A percentile compares a stretch with the other conserved stretches of the same genome.
Conservation (phyloP, 2,329 filamentous ascomycete genomes). For the Cladosporium colombiae region DNA sequence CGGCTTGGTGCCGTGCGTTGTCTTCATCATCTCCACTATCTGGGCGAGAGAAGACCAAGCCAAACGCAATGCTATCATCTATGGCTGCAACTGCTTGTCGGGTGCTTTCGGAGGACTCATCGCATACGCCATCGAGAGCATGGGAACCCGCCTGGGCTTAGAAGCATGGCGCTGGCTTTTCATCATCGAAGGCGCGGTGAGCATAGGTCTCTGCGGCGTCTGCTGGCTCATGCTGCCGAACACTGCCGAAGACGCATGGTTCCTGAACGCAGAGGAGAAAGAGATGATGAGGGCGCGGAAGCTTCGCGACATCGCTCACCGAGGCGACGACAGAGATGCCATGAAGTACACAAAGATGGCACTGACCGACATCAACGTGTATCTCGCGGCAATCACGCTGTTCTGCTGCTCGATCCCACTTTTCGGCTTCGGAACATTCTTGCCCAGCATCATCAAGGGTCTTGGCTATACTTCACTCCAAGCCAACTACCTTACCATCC, state of each 20-base stretch:
- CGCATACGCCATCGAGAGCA: slow-evolving; percentile 33
- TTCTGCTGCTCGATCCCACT: slow-evolving; percentile 34
- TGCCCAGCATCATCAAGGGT: slow-evolving; percentile 43
- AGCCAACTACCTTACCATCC: slow-evolving; percentile 49
- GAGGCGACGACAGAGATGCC: slow-evolving; percentile 36
- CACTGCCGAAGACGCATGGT: slow-evolving; percentile 32
- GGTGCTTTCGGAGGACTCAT: slow-evolving; percentile 34
- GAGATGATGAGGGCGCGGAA: slow-evolving; percentile 32
- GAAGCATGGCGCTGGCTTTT: slow-evolving; percentile 30
- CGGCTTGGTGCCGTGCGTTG: slow-evolving; percentile 33
- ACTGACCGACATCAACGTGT: slow-evolving; percentile 38
- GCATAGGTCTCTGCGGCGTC: slow-evolving; percentile 19
- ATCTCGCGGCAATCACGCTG: slow-evolving; percentile 34
- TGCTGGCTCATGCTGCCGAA: slow-evolving; percentile 30
- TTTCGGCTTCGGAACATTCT: slow-evolving; percentile 27
- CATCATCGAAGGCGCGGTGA: slow-evolving; percentile 24
- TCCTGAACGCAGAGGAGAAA: slow-evolving; percentile 29
- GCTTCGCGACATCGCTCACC: slow-evolving; percentile 33
- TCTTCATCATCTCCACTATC: slow-evolving; percentile 35
- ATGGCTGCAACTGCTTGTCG: slow-evolving; percentile 29
- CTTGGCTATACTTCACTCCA: slow-evolving; percentile 46
- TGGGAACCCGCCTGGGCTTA: slow-evolving; percentile 30
- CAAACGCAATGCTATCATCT: slow-evolving; percentile 35
- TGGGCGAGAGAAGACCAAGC: slow-evolving; percentile 30
- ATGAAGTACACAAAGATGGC: slow-evolving; percentile 36